Percentiles rank a stretch among this genome's conserved stretches.
phyloP scores from a whole-genome alignment of 2,329 filamentous ascomycete species.

The Clonostachys sp. region DNA sequence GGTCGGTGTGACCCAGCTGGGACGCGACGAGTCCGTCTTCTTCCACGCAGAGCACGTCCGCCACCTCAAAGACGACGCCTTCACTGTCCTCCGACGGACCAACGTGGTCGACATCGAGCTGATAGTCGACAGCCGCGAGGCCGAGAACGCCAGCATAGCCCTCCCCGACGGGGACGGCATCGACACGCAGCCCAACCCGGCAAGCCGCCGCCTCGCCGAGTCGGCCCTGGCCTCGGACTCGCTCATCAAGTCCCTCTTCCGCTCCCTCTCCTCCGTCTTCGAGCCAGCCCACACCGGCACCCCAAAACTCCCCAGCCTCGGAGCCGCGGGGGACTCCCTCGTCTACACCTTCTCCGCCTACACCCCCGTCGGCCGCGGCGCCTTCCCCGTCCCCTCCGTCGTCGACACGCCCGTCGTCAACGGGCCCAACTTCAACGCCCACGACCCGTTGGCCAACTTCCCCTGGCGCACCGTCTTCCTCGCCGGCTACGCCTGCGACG shows the following conservation, averaged over 20 bases:
- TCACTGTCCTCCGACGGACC: slow-evolving; percentile 71
- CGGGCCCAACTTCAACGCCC: slow-evolving; percentile 33
- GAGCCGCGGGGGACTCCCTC: slow-evolving; percentile 6
- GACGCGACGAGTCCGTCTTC: slow-evolving; percentile 82
- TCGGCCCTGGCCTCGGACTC: slow-evolving; percentile 23
- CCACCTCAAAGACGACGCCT: slow-evolving; percentile 77
- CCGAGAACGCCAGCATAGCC: slow-evolving; percentile 14
- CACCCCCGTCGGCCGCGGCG: slow-evolving; percentile 50
- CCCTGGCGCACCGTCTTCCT: slow-evolving; percentile 70
- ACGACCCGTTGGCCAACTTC: slow-evolving; percentile 37
- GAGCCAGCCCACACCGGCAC: slow-evolving; percentile 12
- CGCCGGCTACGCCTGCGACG: slow-evolving; percentile 62
- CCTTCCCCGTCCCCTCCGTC: slow-evolving; percentile 66
- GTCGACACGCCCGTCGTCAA: slow-evolving; percentile 45
- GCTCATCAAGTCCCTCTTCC: slow-evolving; percentile 40
- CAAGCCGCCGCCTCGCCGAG: slow-evolving; percentile 14
- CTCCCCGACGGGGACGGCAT: slow-evolving; percentile 10
- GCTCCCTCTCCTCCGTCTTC: slow-evolving; percentile 39
- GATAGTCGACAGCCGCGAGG: slow-evolving; percentile 24
- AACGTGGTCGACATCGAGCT: slow-evolving; percentile 71
- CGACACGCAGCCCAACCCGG: slow-evolving; percentile 6
- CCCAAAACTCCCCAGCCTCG: neutral
- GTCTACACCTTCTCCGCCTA: slow-evolving; percentile 47
- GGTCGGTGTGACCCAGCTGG: slow-evolving; percentile 75
- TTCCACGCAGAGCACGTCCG: slow-evolving; percentile 72